phyloP scores from a whole-genome alignment of 192 early-diverging fungal species.

The Coemansia javaensis region DNA sequence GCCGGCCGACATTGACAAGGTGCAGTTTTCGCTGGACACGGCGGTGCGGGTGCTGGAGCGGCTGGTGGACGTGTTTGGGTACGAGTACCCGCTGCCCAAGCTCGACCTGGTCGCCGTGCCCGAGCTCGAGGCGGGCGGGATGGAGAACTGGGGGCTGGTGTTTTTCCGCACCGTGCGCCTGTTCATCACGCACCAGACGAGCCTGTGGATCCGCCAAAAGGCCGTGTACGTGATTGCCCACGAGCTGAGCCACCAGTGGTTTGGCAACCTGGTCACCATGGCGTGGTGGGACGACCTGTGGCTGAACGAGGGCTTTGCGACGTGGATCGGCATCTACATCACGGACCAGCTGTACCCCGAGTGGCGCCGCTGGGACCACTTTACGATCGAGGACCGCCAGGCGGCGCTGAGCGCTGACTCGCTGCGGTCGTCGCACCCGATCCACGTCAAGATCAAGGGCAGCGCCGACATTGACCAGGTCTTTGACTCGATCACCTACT shows the following conservation, averaged over 20 bases:
- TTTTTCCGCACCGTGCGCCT: conserved; percentile 67
- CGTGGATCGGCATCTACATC: conserved; percentile 68
- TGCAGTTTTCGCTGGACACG: conserved; percentile 65
- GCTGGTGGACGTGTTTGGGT: conserved; percentile 64
- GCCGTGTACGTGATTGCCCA: conserved; percentile 71
- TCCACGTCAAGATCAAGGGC: conserved; percentile 67
- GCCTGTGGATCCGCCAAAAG: conserved; percentile 53
- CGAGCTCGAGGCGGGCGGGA: conserved; percentile 74
- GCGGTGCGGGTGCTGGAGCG: conserved; percentile 63
- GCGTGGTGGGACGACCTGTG: conserved; percentile 66
- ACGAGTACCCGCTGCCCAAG: conserved; percentile 71
- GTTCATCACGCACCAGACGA: conserved; percentile 57
- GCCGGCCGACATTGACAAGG: conserved; percentile 56
- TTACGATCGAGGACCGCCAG: conserved; percentile 60
- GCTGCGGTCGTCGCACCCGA: conserved; percentile 75
- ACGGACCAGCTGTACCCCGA: conserved; percentile 71
- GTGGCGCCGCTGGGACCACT: conserved; percentile 73
- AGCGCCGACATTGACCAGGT: conserved; percentile 75
- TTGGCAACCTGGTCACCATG: conserved; percentile 85
- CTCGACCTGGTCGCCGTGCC: conserved; percentile 71
- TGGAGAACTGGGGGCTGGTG: conserved; percentile 89
- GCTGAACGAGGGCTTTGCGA: conserved; percentile 88
- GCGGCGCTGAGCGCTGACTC: conserved; percentile 68
- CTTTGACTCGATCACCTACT: conserved; percentile 82
- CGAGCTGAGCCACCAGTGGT: conserved; percentile 83